A percentile compares a stretch with the other conserved stretches of the same genome.
These are phyloP conservation scores for Carex parvula DNA, from an alignment of 176 grass and related monocot genomes.

Conservation along the genomic window DNA sequence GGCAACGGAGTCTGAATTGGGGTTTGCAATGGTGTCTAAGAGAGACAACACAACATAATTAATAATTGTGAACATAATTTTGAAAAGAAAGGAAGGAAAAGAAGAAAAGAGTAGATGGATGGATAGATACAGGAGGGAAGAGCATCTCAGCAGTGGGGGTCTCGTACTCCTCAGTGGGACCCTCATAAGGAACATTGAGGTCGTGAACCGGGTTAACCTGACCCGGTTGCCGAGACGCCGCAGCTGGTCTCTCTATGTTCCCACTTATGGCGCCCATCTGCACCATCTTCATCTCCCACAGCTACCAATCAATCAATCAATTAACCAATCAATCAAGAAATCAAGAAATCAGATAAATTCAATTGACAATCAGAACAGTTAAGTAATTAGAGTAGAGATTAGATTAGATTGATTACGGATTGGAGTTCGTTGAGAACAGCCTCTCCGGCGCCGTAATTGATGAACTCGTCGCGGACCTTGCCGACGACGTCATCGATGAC, in stretches of 20 bases:
- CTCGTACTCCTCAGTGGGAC: constrained; percentile 86
- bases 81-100: not conserved
- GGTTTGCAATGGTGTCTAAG: constrained; percentile 72
- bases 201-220: constrained; percentile 59
- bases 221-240: not conserved
- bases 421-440: constrained; percentile 81
- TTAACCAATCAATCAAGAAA: no score
- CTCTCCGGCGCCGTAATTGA: constrained; percentile 72
- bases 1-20: constrained; percentile 75
- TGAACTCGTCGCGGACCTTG: constrained; percentile 89
- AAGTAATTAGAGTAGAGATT: not conserved
- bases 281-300: constrained; percentile 99
- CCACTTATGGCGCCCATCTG: constrained; percentile 83
- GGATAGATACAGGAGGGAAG: constrained; percentile 55
- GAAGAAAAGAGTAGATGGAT: not conserved
- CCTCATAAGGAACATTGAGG: constrained; percentile 96
- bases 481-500: constrained; percentile 89
- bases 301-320: constrained; percentile 32
- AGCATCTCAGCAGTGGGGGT: constrained; percentile 84
- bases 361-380: not conserved
- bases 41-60: not conserved
- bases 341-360: not conserved
- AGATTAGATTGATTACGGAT: constrained; percentile 37
- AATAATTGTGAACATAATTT: not conserved
- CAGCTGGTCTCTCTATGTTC: constrained; percentile 45